These are phyloP conservation scores for Infundibulicybe gibba DNA, from an alignment of 768 basidiomycete species.

Conservation along the genomic window DNA sequence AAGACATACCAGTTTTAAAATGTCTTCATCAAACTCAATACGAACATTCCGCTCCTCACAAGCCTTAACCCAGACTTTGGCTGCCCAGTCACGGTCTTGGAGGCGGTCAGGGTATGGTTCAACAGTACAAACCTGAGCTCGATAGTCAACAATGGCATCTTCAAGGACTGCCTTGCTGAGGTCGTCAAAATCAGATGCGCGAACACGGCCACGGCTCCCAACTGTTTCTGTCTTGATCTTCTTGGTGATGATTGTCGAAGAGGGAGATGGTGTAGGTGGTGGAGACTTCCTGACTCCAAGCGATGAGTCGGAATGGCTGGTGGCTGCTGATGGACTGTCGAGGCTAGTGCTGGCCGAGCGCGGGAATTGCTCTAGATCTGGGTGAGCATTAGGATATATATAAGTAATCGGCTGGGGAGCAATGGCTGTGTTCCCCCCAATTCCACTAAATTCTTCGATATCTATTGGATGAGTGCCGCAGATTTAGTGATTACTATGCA, in stretches of 20 bases:
- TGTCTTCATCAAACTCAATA: slow-evolving; percentile 2
- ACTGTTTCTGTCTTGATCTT: neutral
- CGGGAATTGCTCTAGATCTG: slow-evolving; percentile 2
- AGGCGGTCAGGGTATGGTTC: neutral
- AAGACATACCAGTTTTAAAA: slow-evolving; percentile 2
- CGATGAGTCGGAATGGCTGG: neutral
- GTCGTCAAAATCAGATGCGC: slow-evolving; percentile 1
- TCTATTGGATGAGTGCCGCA: too few species aligned
- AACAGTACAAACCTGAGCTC: neutral
- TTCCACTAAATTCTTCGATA: neutral
- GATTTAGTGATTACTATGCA: too few species aligned
- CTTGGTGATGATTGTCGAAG: slow-evolving; percentile 1
- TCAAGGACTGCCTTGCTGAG: slow-evolving; percentile 1
- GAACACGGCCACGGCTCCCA: neutral
- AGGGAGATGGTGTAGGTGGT: neutral
- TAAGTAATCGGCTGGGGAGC: neutral
- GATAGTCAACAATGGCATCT: neutral
- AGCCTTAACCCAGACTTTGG: neutral
- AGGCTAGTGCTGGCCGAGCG: neutral
- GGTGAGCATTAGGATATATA: neutral
- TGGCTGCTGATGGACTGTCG: neutral
- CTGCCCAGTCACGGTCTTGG: slow-evolving; percentile 1
- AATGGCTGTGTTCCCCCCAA: neutral
- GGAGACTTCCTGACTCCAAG: slow-evolving; percentile 3
- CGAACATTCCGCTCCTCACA: neutral